Conservation (phyloP, 2,329 filamentous ascomycete genomes). For the Aspergillus transmontanensis region DNA sequence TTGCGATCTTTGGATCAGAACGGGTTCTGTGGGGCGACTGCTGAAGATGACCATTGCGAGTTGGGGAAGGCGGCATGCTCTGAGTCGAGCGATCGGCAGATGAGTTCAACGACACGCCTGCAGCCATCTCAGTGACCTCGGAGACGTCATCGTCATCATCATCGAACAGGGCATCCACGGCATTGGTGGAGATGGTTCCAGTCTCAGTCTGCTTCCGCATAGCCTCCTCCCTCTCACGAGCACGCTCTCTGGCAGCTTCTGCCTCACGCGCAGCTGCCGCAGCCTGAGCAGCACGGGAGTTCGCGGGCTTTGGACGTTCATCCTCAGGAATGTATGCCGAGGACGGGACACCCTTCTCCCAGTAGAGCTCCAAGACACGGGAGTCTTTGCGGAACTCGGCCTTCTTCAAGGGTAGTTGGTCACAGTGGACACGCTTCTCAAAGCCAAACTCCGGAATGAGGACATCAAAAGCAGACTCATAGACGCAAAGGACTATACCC, state of each 20-base stretch:
- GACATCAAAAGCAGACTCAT: conserved; percentile 97
- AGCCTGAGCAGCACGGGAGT: conserved; percentile 73
- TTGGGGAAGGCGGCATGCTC: conserved; percentile 90
- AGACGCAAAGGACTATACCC: conserved; percentile 94
- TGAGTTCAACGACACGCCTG: conserved; percentile 78
- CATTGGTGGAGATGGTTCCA: conserved; percentile 88
- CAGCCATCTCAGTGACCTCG: conserved; percentile 86
- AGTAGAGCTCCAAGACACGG: conserved; percentile 92
- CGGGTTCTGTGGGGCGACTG: conserved; percentile 81
- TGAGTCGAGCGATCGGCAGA: conserved; percentile 82
- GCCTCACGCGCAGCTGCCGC: conserved; percentile 76
- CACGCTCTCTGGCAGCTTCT: conserved; percentile 77
- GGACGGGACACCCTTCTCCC: conserved; percentile 98
- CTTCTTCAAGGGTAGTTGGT: conserved; percentile 95
- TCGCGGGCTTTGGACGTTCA: conserved; percentile 84
- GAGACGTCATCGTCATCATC: conserved; percentile 86
- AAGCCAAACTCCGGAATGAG: conserved; percentile 98
- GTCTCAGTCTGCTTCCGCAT: conserved; percentile 93
- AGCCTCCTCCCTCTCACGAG: conserved; percentile 86
- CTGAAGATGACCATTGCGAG: conserved; percentile 69
- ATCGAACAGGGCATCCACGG: conserved; percentile 93
- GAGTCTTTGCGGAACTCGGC: conserved; percentile 98
- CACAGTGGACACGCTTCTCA: conserved; percentile 98
- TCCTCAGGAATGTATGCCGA: conserved; percentile 96
- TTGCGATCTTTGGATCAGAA: conserved; percentile 88